These are phyloP conservation scores for Talaromyces sp. DNA, from an alignment of 2,329 filamentous ascomycete genomes.

Conservation along the genomic window DNA sequence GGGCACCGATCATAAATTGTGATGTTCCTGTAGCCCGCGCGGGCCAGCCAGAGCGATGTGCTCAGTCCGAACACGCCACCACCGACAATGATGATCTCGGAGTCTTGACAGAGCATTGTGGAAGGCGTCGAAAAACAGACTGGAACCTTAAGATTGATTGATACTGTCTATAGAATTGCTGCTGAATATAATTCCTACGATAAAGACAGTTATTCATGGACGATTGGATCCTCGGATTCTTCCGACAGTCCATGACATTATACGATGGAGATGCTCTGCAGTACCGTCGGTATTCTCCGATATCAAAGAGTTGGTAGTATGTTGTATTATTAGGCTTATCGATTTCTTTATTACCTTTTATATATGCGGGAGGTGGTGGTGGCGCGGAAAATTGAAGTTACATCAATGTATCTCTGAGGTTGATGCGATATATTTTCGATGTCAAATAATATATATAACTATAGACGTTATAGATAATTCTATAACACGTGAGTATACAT, in stretches of 20 bases:
- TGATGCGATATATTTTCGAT: too few relatives aligned
- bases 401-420: too few relatives aligned
- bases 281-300: not conserved
- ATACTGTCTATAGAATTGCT: not conserved
- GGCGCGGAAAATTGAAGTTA: too few relatives aligned
- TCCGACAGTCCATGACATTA: not conserved
- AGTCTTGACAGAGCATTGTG: not conserved
- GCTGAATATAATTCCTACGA: not conserved
- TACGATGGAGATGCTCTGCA: not conserved
- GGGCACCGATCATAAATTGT: conserved; percentile 48
- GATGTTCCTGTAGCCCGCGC: conserved; percentile 44
- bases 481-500: too few relatives aligned
- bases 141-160: not conserved
- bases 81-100: conserved; percentile 22
- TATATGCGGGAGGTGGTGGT: too few relatives aligned
- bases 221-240: not conserved
- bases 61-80: conserved; percentile 24
- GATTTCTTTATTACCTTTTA: too few relatives aligned
- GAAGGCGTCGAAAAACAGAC: not conserved
- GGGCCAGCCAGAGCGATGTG: conserved; percentile 39
- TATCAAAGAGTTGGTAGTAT: not conserved
- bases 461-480: too few relatives aligned
- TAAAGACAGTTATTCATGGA: not conserved
- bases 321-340: too few relatives aligned
- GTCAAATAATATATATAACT: too few relatives aligned